Percentiles rank a stretch among this genome's conserved stretches.
These are phyloP conservation scores for Aspergillus alliaceus DNA, from an alignment of 2,329 filamentous ascomycete genomes.

Conservation along the genomic window DNA sequence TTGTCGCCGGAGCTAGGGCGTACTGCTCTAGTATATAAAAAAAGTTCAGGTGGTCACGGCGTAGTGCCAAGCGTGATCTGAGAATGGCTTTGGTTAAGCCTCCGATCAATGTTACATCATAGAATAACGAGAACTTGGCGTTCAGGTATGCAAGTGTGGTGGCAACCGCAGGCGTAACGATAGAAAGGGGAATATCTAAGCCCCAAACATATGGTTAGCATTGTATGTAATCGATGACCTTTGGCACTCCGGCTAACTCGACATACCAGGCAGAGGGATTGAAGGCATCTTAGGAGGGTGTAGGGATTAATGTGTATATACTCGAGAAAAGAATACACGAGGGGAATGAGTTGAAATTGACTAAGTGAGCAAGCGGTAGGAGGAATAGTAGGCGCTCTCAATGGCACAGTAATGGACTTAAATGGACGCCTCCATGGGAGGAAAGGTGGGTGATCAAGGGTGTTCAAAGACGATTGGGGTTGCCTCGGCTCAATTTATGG, in stretches of 20 bases:
- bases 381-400: neutral
- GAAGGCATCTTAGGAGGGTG: conserved; percentile 3
- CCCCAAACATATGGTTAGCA: neutral
- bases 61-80: conserved; percentile 50
- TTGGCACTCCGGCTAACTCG: neutral
- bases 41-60: conserved; percentile 62
- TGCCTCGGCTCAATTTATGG: conserved; percentile 10
- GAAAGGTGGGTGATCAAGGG: neutral
- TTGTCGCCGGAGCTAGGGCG: conserved; percentile 58
- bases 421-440: neutral
- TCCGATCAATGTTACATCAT: conserved; percentile 64
- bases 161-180: conserved; percentile 60
- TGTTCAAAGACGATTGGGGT: neutral
- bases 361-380: neutral
- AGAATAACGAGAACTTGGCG: conserved; percentile 65
- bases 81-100: conserved; percentile 51
- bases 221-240: neutral
- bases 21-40: conserved; percentile 75
- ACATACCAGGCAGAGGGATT: conserved; percentile 19
- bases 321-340: no score
- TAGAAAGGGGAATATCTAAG: conserved; percentile 37
- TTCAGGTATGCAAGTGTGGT: conserved; percentile 77
- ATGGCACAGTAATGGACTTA: neutral
- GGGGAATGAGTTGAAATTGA: no score
- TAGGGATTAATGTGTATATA: no score